Evolutionary conservation across 2,329 filamentous ascomycete species (phyloP).

Genomic region (Paraconiothyrium brasiliense): DNA sequence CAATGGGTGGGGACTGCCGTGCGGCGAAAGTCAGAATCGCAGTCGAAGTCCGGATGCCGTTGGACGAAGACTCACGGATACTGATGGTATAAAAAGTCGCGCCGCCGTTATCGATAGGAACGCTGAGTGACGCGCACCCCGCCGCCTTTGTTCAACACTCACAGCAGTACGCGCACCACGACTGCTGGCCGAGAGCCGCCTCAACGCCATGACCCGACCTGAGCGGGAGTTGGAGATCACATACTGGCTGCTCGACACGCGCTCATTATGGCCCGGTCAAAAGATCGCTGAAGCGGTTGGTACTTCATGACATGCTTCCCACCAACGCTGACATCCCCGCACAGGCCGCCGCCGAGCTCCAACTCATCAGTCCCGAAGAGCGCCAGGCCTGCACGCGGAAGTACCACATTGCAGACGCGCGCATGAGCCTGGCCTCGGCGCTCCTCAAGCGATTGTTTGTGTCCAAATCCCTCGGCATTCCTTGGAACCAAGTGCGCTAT

Average conservation of each 20-base stretch:
- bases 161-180: constrained; percentile 8
- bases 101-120: constrained; percentile 26
- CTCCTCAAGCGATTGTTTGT: constrained; percentile 78
- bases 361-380: constrained; percentile 61
- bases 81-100: constrained; percentile 16
- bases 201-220: constrained; percentile 26
- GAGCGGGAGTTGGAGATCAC: constrained; percentile 41
- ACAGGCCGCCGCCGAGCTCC: constrained; percentile 55
- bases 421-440: constrained; percentile 76
- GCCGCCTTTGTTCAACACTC: constrained; percentile 12
- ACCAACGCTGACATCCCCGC: constrained; percentile 11
- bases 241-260: constrained; percentile 62
- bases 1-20: constrained; percentile 1
- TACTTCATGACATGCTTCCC: constrained; percentile 6
- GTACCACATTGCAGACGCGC: constrained; percentile 75
- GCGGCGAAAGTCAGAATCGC: constrained; percentile 17
- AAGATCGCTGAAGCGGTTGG: constrained; percentile 54
- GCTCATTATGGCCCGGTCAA: constrained; percentile 57
- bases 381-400: constrained; percentile 67
- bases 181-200: constrained; percentile 7
- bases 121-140: constrained; percentile 11
- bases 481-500: constrained; percentile 69
- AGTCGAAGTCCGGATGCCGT: constrained; percentile 15
- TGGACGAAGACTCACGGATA: constrained; percentile 2
- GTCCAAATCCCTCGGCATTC: constrained; percentile 64